Conservation (phyloP, 257 asterid genomes). For the Nicotiana paniculata region DNA sequence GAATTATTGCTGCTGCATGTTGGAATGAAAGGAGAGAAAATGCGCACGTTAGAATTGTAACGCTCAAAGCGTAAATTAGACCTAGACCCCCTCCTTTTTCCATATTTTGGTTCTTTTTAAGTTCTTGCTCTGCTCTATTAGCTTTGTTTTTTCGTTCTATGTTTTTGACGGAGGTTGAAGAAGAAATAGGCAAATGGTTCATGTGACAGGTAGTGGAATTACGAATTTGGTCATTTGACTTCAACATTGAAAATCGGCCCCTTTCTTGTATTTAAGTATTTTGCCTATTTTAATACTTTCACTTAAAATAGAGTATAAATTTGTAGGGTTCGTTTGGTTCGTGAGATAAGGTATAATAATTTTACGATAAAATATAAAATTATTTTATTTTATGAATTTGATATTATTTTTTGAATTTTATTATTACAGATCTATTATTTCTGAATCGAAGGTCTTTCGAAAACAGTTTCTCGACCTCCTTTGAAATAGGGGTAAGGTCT, state of each 20-base stretch:
- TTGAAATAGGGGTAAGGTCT: too few species aligned
- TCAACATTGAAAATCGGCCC: neutral
- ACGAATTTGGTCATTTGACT: neutral
- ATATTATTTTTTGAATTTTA: too few species aligned
- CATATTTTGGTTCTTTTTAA: conserved; percentile 10
- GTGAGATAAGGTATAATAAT: too few species aligned
- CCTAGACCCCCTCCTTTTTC: conserved; percentile 31
- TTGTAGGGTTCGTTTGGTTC: too few species aligned
- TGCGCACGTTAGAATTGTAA: conserved; percentile 48
- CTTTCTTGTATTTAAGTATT: too few species aligned
- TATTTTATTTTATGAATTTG: too few species aligned
- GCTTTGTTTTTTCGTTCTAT: neutral
- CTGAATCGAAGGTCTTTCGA: too few species aligned
- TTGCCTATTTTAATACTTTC: too few species aligned
- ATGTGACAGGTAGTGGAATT: neutral
- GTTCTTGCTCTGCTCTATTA: neutral
- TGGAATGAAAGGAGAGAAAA: neutral
- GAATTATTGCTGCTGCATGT: neutral
- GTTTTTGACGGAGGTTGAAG: neutral
- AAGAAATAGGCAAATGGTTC: neutral
- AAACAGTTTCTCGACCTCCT: too few species aligned
- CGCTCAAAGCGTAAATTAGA: conserved; percentile 27
- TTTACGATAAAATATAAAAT: too few species aligned
- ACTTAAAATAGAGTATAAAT: too few species aligned
- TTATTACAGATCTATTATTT: too few species aligned